Base-by-base conservation (phyloP, 352 stramenopile genomes). In the Phytophthora constricta region DNA sequence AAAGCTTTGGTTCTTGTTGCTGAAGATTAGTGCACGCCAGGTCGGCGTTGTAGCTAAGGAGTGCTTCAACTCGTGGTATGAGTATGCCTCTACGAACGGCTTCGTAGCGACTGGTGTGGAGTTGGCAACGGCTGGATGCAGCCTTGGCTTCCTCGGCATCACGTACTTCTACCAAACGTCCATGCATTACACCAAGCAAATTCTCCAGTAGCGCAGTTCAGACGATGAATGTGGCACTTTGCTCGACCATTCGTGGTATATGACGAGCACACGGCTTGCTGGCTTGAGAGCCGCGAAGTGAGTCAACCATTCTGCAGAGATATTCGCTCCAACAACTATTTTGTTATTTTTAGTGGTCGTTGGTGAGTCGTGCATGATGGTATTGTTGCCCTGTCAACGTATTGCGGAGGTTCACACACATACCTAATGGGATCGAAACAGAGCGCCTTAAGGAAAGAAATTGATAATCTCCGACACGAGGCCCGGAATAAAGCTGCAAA, bases 21-120 rank as follows among this genome's bases (percentile, higher is more conserved):
- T 93, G 41, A 92, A 92, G 62, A 92, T 95, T 68, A 82, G 76
- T 63, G 81, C 80, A 17, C 81, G 84, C 13, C 86, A 95, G 68
- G 46, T 92, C 31, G 76, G 76, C 8, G 70, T 90, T 8, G 76
- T 95, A 20, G 84, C 81, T 14, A 82, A 72, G 34, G 79, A 93
- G 56, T 90, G 70, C 27, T 87, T 92, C 45, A 64, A 71, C 16
- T 90, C 82, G 50, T 95, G 84, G 86, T 79, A 91, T 46, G 79
- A 93, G 34, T 88, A 91, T 54, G 85, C 84, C 5, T 79, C 70
- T 7, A 62, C 69, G 20, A 74, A 93, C 61, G 86, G 86, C 8
- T 92, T 88, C 31, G 42, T 92, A 16, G 80, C 80, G n/a, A 91
- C 84, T 0, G 80, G 86, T 11, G 47, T 87, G 53, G 86, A 94